A percentile compares a stretch with the other conserved stretches of the same genome.
These are phyloP conservation scores for Torulaspora pretoriensis DNA, from an alignment of 1,139 yeast species.

Conservation along the genomic window DNA sequence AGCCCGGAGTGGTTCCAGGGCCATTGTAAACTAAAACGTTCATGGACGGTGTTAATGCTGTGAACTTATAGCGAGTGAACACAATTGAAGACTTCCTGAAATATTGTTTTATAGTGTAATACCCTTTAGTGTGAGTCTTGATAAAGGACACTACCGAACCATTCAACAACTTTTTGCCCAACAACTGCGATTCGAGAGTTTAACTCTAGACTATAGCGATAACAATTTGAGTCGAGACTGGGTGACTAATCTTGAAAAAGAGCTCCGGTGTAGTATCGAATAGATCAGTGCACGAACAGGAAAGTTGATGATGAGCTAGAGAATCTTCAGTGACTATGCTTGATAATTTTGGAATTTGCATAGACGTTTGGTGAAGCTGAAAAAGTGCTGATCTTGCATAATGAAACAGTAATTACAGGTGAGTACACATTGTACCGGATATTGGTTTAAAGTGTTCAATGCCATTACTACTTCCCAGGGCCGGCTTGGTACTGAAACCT, in stretches of 20 bases:
- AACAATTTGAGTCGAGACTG: background rate
- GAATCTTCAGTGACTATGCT: background rate
- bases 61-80: background rate
- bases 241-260: background rate
- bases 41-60: constrained; percentile 19
- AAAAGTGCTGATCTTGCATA: background rate
- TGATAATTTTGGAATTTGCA: background rate
- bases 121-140: background rate
- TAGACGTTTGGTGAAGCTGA: background rate
- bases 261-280: background rate
- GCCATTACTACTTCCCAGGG: constrained; percentile 4
- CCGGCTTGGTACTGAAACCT: constrained; percentile 5
- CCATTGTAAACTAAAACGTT: constrained; percentile 44
- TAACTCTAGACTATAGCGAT: background rate
- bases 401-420: background rate
- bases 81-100: background rate
- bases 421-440: background rate
- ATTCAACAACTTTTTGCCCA: background rate
- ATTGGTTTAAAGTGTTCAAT: background rate
- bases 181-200: background rate
- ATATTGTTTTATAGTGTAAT: background rate
- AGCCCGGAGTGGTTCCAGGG: constrained; percentile 82
- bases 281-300: background rate
- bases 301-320: background rate
- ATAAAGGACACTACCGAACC: background rate